A percentile compares a stretch with the other conserved stretches of the same genome.
Evolutionary conservation across 1,139 yeast genomes (phyloP).

Genomic region (Candida sanyaensis): DNA sequence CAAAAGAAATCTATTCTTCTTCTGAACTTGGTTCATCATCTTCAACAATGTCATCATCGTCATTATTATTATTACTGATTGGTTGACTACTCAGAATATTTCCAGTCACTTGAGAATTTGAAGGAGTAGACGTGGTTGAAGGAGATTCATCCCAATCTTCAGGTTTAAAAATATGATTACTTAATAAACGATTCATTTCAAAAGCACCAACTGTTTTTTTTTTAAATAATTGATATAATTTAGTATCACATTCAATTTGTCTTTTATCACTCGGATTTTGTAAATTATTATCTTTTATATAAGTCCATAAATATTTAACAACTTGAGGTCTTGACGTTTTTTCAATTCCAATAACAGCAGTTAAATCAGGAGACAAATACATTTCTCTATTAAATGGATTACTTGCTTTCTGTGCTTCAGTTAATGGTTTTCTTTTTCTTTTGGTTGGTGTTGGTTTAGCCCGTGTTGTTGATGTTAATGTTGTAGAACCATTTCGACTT

Average conservation of each 20-base stretch:
- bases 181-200: constrained; percentile 62
- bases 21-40: constrained; percentile 7
- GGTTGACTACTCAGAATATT: not conserved
- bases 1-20: constrained; percentile 6
- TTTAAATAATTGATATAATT: constrained; percentile 58
- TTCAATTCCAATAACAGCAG: constrained; percentile 41
- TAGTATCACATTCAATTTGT: constrained; percentile 69
- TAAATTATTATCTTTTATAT: constrained; percentile 62
- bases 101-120: constrained; percentile 1
- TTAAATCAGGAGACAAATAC: constrained; percentile 53
- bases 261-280: constrained; percentile 73
- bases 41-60: constrained; percentile 1
- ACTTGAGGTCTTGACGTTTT: constrained; percentile 66
- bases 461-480: constrained; percentile 9
- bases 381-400: constrained; percentile 39
- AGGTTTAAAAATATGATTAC: constrained; percentile 51
- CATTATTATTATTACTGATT: constrained; percentile 1
- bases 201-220: constrained; percentile 62
- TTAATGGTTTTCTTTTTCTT: constrained; percentile 9
- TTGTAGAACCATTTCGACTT: constrained; percentile 7
- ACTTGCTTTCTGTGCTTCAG: constrained; percentile 16
- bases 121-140: not conserved
- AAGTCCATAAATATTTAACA: constrained; percentile 72
- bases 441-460: not conserved
- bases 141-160: constrained; percentile 26